Conservation (phyloP, 164 flowering plant species). For the Amborella trichopoda region DNA sequence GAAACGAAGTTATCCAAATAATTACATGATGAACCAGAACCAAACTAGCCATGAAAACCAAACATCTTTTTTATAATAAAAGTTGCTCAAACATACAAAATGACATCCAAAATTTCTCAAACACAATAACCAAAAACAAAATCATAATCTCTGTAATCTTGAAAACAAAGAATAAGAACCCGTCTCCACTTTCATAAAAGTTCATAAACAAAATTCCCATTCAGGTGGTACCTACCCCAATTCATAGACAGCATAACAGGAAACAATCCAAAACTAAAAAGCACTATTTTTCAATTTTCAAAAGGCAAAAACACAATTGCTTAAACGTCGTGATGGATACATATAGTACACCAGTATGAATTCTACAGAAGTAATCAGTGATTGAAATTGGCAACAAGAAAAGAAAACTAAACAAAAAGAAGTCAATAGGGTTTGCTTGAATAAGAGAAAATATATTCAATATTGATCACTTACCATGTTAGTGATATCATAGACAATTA, state of each 20-base stretch:
- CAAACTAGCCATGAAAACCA: neutral
- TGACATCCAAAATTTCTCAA: neutral
- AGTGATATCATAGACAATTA: constrained; percentile 57
- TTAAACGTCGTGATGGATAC: neutral
- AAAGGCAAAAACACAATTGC: neutral
- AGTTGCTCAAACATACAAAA: neutral
- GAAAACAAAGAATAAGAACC: neutral
- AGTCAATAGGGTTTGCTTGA: neutral
- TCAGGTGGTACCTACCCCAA: too few species aligned
- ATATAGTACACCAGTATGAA: neutral
- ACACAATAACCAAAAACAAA: too few species aligned
- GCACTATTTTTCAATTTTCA: neutral
- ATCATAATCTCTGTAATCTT: neutral
- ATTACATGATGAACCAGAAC: neutral
- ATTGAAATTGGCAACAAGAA: neutral
- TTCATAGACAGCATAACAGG: too few species aligned
- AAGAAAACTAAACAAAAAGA: neutral
- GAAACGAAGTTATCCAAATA: neutral
- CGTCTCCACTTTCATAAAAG: too few species aligned
- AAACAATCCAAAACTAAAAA: neutral
- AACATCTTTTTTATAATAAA: neutral
- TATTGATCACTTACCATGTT: constrained; percentile 18
- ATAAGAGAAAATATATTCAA: neutral
- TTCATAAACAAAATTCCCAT: too few species aligned
- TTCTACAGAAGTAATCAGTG: neutral